These are phyloP conservation scores for Alternaria gaisen DNA, from an alignment of 2,329 filamentous ascomycete species.

Conservation along the genomic window DNA sequence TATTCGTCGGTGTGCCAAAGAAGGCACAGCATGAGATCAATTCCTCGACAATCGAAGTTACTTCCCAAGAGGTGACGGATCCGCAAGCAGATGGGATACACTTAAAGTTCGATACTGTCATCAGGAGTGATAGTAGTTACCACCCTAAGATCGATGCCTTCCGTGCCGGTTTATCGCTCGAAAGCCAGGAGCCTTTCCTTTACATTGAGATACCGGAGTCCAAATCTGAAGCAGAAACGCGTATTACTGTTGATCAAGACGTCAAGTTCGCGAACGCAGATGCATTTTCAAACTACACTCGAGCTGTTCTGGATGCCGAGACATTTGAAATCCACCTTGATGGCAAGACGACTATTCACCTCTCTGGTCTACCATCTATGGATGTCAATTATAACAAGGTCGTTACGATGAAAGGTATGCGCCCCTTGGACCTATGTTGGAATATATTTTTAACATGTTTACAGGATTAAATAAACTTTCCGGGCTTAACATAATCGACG, in stretches of 20 bases:
- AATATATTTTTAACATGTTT: slow-evolving; percentile 1
- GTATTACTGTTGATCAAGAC: slow-evolving; percentile 55
- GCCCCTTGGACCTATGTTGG: not conserved
- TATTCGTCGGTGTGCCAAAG: slow-evolving; percentile 67
- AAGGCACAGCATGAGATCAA: slow-evolving; percentile 66
- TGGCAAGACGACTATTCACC: slow-evolving; percentile 62
- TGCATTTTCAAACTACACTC: slow-evolving; percentile 61
- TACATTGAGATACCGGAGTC: slow-evolving; percentile 57
- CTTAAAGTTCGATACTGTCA: slow-evolving; percentile 58
- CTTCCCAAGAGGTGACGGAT: slow-evolving; percentile 60
- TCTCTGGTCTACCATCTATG: slow-evolving; percentile 60
- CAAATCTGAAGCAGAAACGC: slow-evolving; percentile 54
- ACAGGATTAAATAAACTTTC: slow-evolving; percentile 66
- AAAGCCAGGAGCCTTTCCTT: slow-evolving; percentile 54
- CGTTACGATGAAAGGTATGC: slow-evolving; percentile 64
- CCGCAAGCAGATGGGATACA: slow-evolving; percentile 60
- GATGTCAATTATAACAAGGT: slow-evolving; percentile 65
- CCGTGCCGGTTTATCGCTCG: slow-evolving; percentile 60
- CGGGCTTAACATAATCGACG: slow-evolving; percentile 61
- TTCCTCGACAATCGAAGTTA: slow-evolving; percentile 61
- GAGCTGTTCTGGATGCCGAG: slow-evolving; percentile 59
- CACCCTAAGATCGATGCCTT: slow-evolving; percentile 65
- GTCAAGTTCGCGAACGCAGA: slow-evolving; percentile 55
- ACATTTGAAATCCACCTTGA: slow-evolving; percentile 60
- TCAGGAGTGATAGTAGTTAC: slow-evolving; percentile 60